Evolutionary conservation across 2,329 filamentous ascomycete species (phyloP).

Genomic region (Claviceps fusiformis): DNA sequence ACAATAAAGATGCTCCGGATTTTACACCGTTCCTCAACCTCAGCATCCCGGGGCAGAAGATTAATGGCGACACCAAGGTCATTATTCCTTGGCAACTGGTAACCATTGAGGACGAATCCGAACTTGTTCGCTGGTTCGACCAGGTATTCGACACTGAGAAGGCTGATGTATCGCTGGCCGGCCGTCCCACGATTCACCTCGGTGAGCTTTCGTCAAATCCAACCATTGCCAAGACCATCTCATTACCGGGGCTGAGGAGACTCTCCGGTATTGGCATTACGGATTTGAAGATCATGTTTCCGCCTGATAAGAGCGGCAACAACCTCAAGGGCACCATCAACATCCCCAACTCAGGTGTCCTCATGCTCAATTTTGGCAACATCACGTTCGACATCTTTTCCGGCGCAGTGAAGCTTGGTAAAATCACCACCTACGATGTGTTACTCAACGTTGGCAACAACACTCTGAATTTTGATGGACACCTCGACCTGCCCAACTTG

Average conservation of each 20-base stretch:
- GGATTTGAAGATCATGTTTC: slow-evolving; percentile 25
- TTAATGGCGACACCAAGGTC: slow-evolving; percentile 24
- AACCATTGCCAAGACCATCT: slow-evolving; percentile 27
- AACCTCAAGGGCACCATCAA: slow-evolving; percentile 29
- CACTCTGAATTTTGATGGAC: slow-evolving; percentile 24
- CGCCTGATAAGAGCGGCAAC: slow-evolving; percentile 22
- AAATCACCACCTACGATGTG: slow-evolving; percentile 24
- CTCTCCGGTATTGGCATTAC: slow-evolving; percentile 24
- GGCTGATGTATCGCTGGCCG: slow-evolving; percentile 24
- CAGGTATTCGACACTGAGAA: slow-evolving; percentile 24
- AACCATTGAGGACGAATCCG: slow-evolving; percentile 22
- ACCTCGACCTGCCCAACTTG: slow-evolving; percentile 26
- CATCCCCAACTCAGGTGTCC: slow-evolving; percentile 30
- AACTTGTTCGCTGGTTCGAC: slow-evolving; percentile 26
- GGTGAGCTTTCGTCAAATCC: slow-evolving; percentile 24
- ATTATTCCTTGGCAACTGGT: slow-evolving; percentile 21
- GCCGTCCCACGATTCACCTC: slow-evolving; percentile 23
- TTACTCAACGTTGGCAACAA: slow-evolving; percentile 30
- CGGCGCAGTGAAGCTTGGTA: slow-evolving; percentile 25
- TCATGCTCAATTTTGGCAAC: slow-evolving; percentile 31
- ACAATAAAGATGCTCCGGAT: slow-evolving; percentile 21
- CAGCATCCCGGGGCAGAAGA: slow-evolving; percentile 8
- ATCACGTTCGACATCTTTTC: slow-evolving; percentile 30
- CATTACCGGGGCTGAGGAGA: slow-evolving; percentile 25
- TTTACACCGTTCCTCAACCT: slow-evolving; percentile 12